Evolutionary conservation across 2,329 filamentous ascomycete species (phyloP).

Genomic region (Trichoderma sp.): DNA sequence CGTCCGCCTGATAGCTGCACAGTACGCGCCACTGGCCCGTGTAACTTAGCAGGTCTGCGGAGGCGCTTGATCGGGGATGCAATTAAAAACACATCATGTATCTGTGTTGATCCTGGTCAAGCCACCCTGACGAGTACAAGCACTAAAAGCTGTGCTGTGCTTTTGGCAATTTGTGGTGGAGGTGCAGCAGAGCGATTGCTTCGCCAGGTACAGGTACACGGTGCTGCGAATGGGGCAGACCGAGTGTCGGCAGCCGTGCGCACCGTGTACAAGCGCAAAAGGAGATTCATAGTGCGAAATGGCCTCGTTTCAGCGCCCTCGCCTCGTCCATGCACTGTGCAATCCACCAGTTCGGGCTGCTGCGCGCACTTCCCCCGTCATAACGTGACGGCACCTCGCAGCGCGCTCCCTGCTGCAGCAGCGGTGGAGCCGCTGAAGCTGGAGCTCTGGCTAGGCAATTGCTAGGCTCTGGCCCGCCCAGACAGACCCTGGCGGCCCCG

Average conservation of each 20-base stretch:
- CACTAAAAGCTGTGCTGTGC: background rate
- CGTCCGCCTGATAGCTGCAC: slow-evolving; percentile 3
- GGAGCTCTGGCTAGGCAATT: background rate
- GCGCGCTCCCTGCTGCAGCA: slow-evolving; percentile 8
- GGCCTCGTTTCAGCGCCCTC: background rate
- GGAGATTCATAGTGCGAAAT: slow-evolving; percentile 3
- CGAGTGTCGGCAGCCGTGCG: background rate
- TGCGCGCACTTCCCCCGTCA: slow-evolving; percentile 3
- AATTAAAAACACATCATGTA: slow-evolving; percentile 15
- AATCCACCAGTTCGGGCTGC: slow-evolving; percentile 14
- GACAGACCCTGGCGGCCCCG: background rate
- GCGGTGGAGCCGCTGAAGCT: slow-evolving; percentile 10
- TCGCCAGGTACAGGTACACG: slow-evolving; percentile 11
- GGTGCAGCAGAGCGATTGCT: background rate
- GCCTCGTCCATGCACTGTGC: slow-evolving; percentile 3
- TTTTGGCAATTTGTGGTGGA: background rate
- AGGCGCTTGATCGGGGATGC: slow-evolving; percentile 16
- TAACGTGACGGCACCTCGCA: slow-evolving; percentile 16
- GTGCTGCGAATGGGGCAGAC: background rate
- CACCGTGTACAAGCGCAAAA: slow-evolving; percentile 13
- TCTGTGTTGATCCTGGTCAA: slow-evolving; percentile 7
- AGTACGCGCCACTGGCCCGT: slow-evolving; percentile 14
- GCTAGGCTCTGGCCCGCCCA: background rate
- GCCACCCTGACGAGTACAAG: background rate
- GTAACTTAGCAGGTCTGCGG: background rate